Base-by-base conservation (phyloP, 176 grass and related monocot species). In the Sorghum bicolor region DNA sequence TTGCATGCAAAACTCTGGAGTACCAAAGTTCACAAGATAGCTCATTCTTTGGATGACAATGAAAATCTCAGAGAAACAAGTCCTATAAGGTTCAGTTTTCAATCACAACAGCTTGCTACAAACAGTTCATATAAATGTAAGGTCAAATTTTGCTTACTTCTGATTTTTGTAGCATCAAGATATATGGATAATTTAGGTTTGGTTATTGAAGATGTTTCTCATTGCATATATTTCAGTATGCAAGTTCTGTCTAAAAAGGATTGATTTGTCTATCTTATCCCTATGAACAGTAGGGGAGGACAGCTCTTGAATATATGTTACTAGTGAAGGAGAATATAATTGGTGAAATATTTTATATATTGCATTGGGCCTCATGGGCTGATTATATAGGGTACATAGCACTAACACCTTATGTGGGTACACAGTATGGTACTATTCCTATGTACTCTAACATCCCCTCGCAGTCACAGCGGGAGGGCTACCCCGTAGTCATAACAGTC, bases 111-210 rank as follows among this genome's bases (percentile, higher is more conserved):
- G 16, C 5, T 72, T 80, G 70, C 43, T 64, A 15, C 50, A 77
- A 88, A 58, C 55, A 79, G 24, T 79, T 90, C 38, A 44, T 33
- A 38, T 24, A 76, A 88, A 76, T 73, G 84, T 87, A 83, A 87
- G 69, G 63, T 70, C 31, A 79, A 5, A 79, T 62, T 75, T 80
- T 69, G 0, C 13, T 62, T 33, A 50, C 30, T 8, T 58, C 34
- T 40, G 10, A 25, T 48, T 64, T 89, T 81, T 26, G 48, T 39
- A 43, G 50, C 39, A 11, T 69, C 53, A 77, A 33, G 25, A 57
- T 71, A 71, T 86, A 47, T n/a, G 70, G 41, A 29, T 39, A 43
- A 11, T 11, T 48, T 15, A 85, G 37, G 71, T 78, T 16, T 6
- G 12, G 10, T 83, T 31, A 45, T 70, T 38, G 53, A 45, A 68